Conservation (phyloP, 768 basidiomycete species). For the Phylloporus arenicola region DNA sequence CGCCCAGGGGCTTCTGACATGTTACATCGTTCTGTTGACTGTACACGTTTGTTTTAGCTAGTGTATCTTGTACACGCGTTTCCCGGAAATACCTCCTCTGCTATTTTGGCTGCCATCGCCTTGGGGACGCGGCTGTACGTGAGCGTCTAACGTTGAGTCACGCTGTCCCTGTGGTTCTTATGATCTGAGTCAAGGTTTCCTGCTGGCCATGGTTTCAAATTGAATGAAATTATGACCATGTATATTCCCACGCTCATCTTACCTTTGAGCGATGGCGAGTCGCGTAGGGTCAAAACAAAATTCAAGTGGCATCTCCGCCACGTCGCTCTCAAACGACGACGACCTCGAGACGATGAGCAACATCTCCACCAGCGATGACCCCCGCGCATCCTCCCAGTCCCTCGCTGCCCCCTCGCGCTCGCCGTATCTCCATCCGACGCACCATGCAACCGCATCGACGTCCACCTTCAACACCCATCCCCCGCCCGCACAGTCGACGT, state of each 20-base stretch:
- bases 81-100: too few relatives aligned
- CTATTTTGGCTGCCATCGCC: background rate
- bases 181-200: too few relatives aligned
- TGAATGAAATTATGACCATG: background rate
- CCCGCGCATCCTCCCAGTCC: constrained; percentile 1
- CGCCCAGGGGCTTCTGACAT: constrained; percentile 10
- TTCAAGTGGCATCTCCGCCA: background rate
- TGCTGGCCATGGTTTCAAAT: too few relatives aligned
- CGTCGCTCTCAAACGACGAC: constrained; percentile 17
- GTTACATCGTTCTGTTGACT: background rate
- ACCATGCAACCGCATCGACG: constrained; percentile 32
- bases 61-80: background rate
- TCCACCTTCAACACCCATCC: constrained; percentile 31
- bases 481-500: background rate
- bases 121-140: background rate
- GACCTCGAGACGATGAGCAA: constrained; percentile 21
- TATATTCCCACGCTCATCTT: constrained; percentile 20
- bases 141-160: background rate
- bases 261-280: constrained; percentile 17
- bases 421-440: constrained; percentile 35
- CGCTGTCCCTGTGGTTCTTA: too few relatives aligned
- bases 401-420: constrained; percentile 25
- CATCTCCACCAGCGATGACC: constrained; percentile 10
- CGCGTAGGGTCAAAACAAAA: constrained; percentile 23
- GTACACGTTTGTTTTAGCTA: background rate